These are phyloP conservation scores for Rubia balearica DNA, from an alignment of 305 asterid genomes.

Conservation along the genomic window DNA sequence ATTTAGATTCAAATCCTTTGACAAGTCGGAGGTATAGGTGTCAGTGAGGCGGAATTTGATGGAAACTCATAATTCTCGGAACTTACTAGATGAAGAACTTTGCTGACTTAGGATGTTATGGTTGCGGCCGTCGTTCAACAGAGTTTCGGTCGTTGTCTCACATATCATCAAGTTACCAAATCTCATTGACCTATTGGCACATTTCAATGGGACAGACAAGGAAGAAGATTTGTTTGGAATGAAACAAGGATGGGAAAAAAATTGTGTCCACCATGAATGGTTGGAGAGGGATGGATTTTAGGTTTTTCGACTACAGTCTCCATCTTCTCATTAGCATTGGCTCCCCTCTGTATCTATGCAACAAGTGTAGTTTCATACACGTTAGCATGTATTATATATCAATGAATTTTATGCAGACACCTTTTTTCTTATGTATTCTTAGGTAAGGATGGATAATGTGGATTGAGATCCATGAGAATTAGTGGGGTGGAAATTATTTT, in stretches of 20 bases:
- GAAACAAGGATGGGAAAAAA: too few species aligned
- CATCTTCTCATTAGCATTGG: not conserved
- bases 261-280: not conserved
- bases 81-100: too few species aligned
- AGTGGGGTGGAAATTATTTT: not conserved
- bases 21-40: not conserved
- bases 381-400: not conserved
- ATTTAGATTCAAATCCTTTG: not conserved
- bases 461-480: not conserved
- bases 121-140: too few species aligned
- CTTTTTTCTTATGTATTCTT: not conserved
- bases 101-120: too few species aligned
- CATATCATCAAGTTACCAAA: too few species aligned
- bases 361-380: not conserved
- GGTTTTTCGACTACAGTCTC: not conserved
- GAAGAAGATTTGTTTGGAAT: not conserved
- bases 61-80: too few species aligned
- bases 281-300: not conserved
- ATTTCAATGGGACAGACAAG: not conserved
- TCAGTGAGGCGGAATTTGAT: too few species aligned
- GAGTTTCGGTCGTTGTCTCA: too few species aligned
- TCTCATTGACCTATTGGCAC: too few species aligned
- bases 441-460: not conserved
- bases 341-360: not conserved
- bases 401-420: not conserved